Percentiles rank a stretch among this genome's conserved stretches.
phyloP scores from a whole-genome alignment of 148 eudicot genomes.

The Polygonum maritimum region DNA sequence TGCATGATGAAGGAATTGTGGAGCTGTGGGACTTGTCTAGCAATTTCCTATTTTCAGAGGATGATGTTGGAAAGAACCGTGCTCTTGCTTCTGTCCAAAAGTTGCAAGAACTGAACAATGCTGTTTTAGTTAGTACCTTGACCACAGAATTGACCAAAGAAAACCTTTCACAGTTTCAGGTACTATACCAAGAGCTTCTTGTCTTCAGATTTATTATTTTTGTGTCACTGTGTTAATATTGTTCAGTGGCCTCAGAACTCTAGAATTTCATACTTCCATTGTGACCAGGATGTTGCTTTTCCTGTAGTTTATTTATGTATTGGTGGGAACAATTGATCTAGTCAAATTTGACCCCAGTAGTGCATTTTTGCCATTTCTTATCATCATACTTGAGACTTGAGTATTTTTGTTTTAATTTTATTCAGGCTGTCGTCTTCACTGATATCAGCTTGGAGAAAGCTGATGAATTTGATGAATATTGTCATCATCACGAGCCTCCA shows the following conservation, averaged over 20 bases:
- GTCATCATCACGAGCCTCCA: slow-evolving; percentile 39
- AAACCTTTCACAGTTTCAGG: slow-evolving; percentile 63
- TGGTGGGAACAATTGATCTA: not conserved
- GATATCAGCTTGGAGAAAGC: slow-evolving; percentile 36
- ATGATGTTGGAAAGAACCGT: slow-evolving; percentile 61
- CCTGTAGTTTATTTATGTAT: not conserved
- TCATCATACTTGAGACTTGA: not conserved
- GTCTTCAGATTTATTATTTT: not conserved
- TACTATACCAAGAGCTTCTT: slow-evolving; percentile 4
- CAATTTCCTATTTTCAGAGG: slow-evolving; percentile 53
- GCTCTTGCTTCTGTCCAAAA: slow-evolving; percentile 57
- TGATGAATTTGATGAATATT: slow-evolving; percentile 34
- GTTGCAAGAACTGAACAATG: slow-evolving; percentile 64
- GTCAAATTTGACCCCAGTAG: slow-evolving; percentile 20
- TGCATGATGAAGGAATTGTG: slow-evolving; percentile 65
- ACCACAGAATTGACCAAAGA: slow-evolving; percentile 49
- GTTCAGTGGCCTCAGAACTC: not conserved
- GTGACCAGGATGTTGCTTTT: not conserved
- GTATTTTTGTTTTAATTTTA: slow-evolving; percentile 9
- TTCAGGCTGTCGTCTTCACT: slow-evolving; percentile 40
- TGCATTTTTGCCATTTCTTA: slow-evolving; percentile 20
- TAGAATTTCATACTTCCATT: not conserved
- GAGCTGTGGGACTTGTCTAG: slow-evolving; percentile 78
- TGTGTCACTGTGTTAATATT: not conserved
- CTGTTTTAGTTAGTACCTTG: slow-evolving; percentile 46